Evolutionary conservation across 768 basidiomycete species (phyloP).

Genomic region (Macrolepiota dolichaula): DNA sequence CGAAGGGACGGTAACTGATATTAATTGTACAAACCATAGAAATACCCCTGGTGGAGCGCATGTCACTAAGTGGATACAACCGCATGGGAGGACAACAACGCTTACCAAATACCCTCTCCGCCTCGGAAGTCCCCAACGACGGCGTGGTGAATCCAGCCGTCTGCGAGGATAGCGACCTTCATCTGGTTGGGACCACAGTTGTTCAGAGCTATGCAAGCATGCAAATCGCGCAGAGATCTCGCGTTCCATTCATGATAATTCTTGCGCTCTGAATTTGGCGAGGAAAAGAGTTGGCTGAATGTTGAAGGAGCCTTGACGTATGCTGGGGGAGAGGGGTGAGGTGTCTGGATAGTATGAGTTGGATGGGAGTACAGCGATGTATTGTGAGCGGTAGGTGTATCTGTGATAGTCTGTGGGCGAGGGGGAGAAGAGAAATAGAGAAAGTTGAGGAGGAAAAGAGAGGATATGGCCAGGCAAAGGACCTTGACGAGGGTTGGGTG

Average conservation of each 20-base stretch:
- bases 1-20: not conserved
- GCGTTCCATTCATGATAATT: conserved; percentile 27
- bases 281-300: conserved; percentile 15
- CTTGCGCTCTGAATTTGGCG: conserved; percentile 15
- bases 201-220: conserved; percentile 23
- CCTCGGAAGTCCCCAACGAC: conserved; percentile 16
- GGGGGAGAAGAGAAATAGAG: not conserved
- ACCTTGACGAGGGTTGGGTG: not conserved
- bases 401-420: not conserved
- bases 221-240: conserved; percentile 20
- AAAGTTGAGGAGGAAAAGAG: not conserved
- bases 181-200: conserved; percentile 29
- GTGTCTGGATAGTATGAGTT: not conserved
- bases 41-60: conserved; percentile 17
- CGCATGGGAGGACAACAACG: not conserved
- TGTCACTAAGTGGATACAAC: not conserved
- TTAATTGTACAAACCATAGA: conserved; percentile 19
- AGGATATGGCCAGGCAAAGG: not conserved
- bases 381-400: not conserved
- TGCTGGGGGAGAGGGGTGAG: not conserved
- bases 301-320: conserved; percentile 5
- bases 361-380: not conserved
- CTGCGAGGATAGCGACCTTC: conserved; percentile 29
- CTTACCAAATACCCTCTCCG: conserved; percentile 29
- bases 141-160: conserved; percentile 22